Evolutionary conservation across 2,329 filamentous ascomycete species (phyloP), one percentile per base, ranked within the genome.

Genomic region (Sclerotinia spermophila): DNA sequence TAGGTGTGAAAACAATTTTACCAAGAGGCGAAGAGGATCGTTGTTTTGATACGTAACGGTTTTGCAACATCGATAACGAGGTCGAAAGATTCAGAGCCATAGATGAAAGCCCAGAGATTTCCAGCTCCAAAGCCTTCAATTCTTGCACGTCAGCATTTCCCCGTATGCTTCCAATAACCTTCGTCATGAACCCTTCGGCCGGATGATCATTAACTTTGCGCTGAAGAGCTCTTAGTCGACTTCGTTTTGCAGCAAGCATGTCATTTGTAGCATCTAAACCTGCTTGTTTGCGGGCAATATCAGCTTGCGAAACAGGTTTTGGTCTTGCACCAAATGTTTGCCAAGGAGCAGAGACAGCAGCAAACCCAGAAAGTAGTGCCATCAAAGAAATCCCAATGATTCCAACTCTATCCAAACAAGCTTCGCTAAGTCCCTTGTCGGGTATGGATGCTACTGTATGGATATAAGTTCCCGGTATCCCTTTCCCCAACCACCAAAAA

Each of bases 361-460:
- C 93, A 77, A 96, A 97, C 0, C 93, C 93, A 10, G 93, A 93
- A n/a, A 97, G 83, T 21, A 94, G 85, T 24, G 93, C 93, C 92
- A 97, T 96, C 68, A 96, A 82, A 62, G 91, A 90, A 70, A 96
- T 93, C 5, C 93, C 93, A 73, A 96, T 93, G 55, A 97, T 90
- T 19, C 93, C 93, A 38, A 97, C 89, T 59, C 93, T 82, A 79
- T 90, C 87, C 48, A 90, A 81, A 74, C 87, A 90, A 13, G 85
- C 87, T 76, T 80, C 78, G 56, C 72, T 79, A 42, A 72, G 78
- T 76, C 24, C 73, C 74, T 81, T 75, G 69, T 79, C 75, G 27
- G 81, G 79, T 70, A 83, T 75, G 67, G 81, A 79, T 69, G 81
- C 78, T 73, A 82, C 78, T 73, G 82, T 79, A 72, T 86, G 84